Evolutionary conservation across 2,329 filamentous ascomycete genomes (phyloP).

Genomic region (Penicillium paneum): DNA sequence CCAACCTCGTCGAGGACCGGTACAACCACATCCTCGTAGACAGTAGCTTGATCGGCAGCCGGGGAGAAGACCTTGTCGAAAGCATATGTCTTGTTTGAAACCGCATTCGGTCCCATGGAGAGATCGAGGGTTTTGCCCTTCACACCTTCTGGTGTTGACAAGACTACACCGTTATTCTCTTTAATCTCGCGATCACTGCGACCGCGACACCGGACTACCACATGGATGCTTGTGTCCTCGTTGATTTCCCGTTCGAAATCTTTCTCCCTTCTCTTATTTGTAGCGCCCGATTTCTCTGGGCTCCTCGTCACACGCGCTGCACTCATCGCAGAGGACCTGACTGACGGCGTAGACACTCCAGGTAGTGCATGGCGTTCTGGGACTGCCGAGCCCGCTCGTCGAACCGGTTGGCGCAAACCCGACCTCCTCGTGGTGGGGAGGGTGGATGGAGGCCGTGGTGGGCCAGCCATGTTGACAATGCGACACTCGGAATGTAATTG

Average conservation of each 20-base stretch:
- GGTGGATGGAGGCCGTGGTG: conserved; percentile 49
- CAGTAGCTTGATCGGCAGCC: conserved; percentile 86
- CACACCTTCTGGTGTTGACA: conserved; percentile 74
- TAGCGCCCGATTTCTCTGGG: conserved; percentile 49
- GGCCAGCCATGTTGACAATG: conserved; percentile 50
- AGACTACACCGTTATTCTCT: conserved; percentile 92
- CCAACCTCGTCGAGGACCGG: conserved; percentile 88
- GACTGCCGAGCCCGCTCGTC: conserved; percentile 52
- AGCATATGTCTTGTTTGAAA: conserved; percentile 93
- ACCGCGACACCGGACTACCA: conserved; percentile 90
- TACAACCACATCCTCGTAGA: conserved; percentile 92
- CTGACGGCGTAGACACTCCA: conserved; percentile 67
- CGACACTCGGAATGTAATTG: background rate
- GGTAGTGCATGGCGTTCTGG: conserved; percentile 64
- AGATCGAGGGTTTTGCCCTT: conserved; percentile 81
- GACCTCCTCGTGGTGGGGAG: conserved; percentile 50
- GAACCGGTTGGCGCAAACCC: conserved; percentile 50
- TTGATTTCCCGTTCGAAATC: conserved; percentile 70
- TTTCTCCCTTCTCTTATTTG: conserved; percentile 79
- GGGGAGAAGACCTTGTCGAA: conserved; percentile 98
- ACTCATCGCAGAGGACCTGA: conserved; percentile 54
- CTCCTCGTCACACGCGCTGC: conserved; percentile 40
- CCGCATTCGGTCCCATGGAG: conserved; percentile 85
- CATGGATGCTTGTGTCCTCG: conserved; percentile 94
- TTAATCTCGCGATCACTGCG: conserved; percentile 87